Conservation (phyloP, 2,329 filamentous ascomycete species). For the Dendryphion nanum region DNA sequence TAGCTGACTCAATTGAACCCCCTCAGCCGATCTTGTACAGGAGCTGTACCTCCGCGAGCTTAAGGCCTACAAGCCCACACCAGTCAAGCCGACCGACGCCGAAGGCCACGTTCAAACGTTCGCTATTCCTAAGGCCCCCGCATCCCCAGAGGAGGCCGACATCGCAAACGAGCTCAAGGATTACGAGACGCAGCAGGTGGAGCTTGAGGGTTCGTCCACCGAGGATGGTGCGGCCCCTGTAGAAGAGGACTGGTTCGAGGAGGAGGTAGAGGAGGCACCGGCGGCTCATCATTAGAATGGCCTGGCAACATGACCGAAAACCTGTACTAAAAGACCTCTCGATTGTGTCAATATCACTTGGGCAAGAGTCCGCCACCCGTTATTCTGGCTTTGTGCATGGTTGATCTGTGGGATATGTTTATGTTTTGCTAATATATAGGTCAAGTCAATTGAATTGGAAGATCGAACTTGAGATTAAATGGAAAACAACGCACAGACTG, state of each 20-base stretch:
- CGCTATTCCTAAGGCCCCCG: constrained; percentile 72
- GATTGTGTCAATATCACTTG: constrained; percentile 34
- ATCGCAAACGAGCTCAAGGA: constrained; percentile 88
- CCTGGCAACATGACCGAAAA: constrained; percentile 7
- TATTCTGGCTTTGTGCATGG: too few relatives aligned
- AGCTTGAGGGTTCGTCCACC: constrained; percentile 79
- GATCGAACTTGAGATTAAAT: too few relatives aligned
- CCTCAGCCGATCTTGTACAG: constrained; percentile 89
- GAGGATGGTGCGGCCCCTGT: constrained; percentile 58
- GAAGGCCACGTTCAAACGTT: constrained; percentile 92
- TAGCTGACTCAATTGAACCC: constrained; percentile 33
- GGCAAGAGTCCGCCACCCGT: constrained; percentile 20
- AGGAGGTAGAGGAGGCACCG: constrained; percentile 59
- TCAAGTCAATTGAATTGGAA: too few relatives aligned
- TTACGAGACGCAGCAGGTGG: constrained; percentile 91
- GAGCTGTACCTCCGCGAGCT: constrained; percentile 97
- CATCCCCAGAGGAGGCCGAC: constrained; percentile 90
- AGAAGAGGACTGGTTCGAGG: constrained; percentile 79
- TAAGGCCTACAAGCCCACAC: constrained; percentile 86
- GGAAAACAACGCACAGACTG: too few relatives aligned
- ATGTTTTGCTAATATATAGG: too few relatives aligned
- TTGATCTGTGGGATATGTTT: too few relatives aligned
- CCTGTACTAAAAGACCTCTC: constrained; percentile 35
- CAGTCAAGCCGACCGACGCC: constrained; percentile 81
- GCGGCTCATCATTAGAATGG: constrained; percentile 33